Evolutionary conservation across 352 stramenopile genomes (phyloP).

Genomic region (Pythium angustatum): DNA sequence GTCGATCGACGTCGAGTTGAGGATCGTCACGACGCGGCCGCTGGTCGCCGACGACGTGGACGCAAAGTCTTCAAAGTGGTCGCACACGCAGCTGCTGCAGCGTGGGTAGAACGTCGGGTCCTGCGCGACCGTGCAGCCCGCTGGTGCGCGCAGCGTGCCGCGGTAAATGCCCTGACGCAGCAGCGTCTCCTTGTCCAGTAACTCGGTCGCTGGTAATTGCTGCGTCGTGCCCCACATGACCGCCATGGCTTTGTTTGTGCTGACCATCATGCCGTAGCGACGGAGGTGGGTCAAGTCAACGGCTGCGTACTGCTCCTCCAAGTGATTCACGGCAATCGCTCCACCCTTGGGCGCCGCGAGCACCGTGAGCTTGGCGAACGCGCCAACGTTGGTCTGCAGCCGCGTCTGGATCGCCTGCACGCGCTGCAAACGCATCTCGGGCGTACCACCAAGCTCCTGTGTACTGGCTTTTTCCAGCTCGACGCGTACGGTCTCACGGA

Average conservation of each 20-base stretch:
- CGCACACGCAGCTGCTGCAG: conserved; percentile 10
- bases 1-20: conserved; percentile 16
- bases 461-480: conserved; percentile 20
- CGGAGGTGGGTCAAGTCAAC: conserved; percentile 14
- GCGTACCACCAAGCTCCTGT: not conserved
- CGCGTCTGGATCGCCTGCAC: not conserved
- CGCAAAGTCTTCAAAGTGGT: conserved; percentile 19
- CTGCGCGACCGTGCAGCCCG: conserved; percentile 10
- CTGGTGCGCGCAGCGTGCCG: not conserved
- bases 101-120: conserved; percentile 12
- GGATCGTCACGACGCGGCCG: conserved; percentile 9
- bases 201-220: conserved; percentile 3
- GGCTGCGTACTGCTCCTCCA: conserved; percentile 8
- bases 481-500: conserved; percentile 2
- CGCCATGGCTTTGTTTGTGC: conserved; percentile 8
- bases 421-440: not conserved
- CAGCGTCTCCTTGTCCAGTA: conserved; percentile 12
- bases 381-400: conserved; percentile 8
- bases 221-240: conserved; percentile 11
- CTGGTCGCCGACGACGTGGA: not conserved
- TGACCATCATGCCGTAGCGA: conserved; percentile 14
- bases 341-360: not conserved
- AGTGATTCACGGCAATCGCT: not conserved
- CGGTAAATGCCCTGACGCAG: conserved; percentile 22
- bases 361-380: conserved; percentile 8